Conservation (phyloP, 2,329 filamentous ascomycete genomes). For the Verticillium zaregamsianum region DNA sequence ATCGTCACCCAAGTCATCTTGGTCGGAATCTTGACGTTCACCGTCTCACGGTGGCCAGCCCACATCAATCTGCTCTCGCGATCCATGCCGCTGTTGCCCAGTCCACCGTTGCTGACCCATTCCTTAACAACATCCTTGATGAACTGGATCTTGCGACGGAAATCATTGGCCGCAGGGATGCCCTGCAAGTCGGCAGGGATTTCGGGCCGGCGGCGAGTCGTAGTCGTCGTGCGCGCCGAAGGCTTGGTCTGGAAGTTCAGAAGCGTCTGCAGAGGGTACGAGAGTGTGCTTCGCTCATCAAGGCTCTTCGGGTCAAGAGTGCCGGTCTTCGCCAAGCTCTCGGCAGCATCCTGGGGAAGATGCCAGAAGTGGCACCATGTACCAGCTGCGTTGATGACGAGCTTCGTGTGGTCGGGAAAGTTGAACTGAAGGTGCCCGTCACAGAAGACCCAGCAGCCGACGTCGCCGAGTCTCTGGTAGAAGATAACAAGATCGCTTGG, state of each 20-base stretch:
- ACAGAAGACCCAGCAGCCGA: conserved; percentile 76
- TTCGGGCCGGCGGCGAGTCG: conserved; percentile 52
- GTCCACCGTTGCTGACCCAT: conserved; percentile 66
- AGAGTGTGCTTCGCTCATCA: conserved; percentile 65
- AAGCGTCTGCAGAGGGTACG: conserved; percentile 68
- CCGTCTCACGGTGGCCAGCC: conserved; percentile 54
- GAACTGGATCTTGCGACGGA: conserved; percentile 71
- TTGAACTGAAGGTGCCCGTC: conserved; percentile 84
- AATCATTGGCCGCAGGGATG: conserved; percentile 67
- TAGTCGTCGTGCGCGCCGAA: conserved; percentile 36
- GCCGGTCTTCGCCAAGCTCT: conserved; percentile 59
- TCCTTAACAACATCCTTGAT: conserved; percentile 64
- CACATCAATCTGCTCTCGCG: conserved; percentile 51
- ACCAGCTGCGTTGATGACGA: conserved; percentile 72
- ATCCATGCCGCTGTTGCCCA: conserved; percentile 63
- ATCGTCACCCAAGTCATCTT: conserved; percentile 69
- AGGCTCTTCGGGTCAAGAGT: conserved; percentile 68
- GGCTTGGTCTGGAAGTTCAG: conserved; percentile 60
- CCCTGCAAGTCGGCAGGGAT: conserved; percentile 57
- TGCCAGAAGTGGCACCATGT: conserved; percentile 75
- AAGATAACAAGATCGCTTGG: conserved; percentile 66
- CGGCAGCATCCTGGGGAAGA: conserved; percentile 65
- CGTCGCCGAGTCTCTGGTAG: conserved; percentile 76
- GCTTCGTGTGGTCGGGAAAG: conserved; percentile 84
- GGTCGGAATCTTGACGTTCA: conserved; percentile 44